These are phyloP conservation scores for Urtica urens DNA, from an alignment of 306 rosid genomes.

Conservation along the genomic window DNA sequence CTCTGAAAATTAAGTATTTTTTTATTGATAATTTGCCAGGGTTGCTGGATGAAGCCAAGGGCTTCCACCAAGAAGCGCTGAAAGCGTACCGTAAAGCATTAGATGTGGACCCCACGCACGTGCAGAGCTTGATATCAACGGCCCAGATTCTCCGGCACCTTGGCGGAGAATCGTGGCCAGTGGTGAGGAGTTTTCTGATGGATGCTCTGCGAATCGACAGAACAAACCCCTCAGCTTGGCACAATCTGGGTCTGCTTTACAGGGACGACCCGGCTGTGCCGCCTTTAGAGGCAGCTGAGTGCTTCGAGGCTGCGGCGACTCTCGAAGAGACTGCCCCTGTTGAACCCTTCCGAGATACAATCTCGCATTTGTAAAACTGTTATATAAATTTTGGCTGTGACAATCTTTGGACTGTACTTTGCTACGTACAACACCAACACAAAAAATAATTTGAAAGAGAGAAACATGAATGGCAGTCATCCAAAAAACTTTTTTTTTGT, in stretches of 20 bases:
- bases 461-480: no score
- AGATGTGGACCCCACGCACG: conserved; percentile 63
- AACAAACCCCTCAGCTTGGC: conserved; percentile 69
- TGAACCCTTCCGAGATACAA: conserved; percentile 58
- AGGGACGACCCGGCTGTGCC: conserved; percentile 48
- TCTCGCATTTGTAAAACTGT: conserved; percentile 6
- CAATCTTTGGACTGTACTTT: no score
- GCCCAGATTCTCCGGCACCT: conserved; percentile 54
- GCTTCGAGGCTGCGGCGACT: conserved; percentile 68
- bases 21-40: conserved; percentile 33
- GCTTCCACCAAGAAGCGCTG: conserved; percentile 61
- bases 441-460: no score
- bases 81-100: conserved; percentile 56
- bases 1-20: no score
- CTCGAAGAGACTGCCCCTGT: conserved; percentile 76
- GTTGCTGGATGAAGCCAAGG: conserved; percentile 54
- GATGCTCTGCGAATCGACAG: conserved; percentile 73
- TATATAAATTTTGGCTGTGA: no score
- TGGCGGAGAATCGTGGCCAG: conserved; percentile 57
- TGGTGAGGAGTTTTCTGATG: conserved; percentile 66
- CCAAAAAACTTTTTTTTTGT: no score
- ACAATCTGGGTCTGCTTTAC: conserved; percentile 78
- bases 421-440: no score
- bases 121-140: conserved; percentile 73
- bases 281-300: conserved; percentile 49